These are phyloP conservation scores for Allium fistulosum DNA, from an alignment of 106 monocot species.

Conservation along the genomic window DNA sequence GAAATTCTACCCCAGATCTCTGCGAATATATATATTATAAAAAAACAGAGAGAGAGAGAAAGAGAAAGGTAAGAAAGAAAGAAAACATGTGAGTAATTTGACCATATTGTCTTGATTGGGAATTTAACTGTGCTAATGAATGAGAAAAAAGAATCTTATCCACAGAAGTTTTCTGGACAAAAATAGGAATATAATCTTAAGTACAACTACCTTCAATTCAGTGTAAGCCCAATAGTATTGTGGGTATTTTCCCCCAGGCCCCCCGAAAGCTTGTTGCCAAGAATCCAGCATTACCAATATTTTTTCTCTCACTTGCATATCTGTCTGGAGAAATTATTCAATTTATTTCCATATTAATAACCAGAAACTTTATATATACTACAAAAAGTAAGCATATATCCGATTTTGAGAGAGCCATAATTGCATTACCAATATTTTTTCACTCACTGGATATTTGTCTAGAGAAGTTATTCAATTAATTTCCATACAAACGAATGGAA, in stretches of 20 bases:
- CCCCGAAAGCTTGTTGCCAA: constrained; percentile 96
- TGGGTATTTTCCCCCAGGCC: constrained; percentile 75
- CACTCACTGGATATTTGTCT: too few relatives aligned
- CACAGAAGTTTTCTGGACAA: not conserved
- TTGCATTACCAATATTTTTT: too few relatives aligned
- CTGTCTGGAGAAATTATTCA: constrained; percentile 29
- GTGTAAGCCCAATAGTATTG: constrained; percentile 80
- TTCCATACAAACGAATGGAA: too few relatives aligned
- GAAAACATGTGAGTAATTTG: too few relatives aligned
- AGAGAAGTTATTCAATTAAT: too few relatives aligned
- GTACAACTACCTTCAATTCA: constrained; percentile 55
- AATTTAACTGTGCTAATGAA: not conserved
- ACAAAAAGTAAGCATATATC: too few relatives aligned
- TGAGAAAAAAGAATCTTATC: not conserved
- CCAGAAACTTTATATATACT: not conserved
- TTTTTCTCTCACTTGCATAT: constrained; percentile 86
- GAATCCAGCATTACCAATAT: constrained; percentile 74
- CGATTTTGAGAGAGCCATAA: too few relatives aligned
- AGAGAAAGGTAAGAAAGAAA: too few relatives aligned
- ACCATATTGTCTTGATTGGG: not conserved
- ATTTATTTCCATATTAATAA: not conserved
- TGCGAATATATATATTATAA: constrained; percentile 7
- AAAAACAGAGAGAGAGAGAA: too few relatives aligned
- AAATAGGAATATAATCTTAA: not conserved
- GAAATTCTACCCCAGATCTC: constrained; percentile 74